phyloP scores from a whole-genome alignment of 1,139 yeast genomes.

The Saccharomyces uvarum region DNA sequence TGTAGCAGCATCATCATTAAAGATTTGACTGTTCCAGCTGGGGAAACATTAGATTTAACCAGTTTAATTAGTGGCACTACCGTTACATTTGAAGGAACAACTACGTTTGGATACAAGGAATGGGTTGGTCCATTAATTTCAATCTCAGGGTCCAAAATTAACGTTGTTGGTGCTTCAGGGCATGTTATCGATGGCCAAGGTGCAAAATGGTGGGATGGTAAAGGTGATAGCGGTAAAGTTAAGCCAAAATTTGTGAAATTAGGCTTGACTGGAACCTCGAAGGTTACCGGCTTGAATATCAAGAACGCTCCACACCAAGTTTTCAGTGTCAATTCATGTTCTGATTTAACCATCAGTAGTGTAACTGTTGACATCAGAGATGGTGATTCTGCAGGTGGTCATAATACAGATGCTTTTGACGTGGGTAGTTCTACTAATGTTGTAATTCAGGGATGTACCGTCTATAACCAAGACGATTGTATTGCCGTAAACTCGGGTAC shows the following conservation, averaged over 20 bases:
- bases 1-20: conserved; percentile 10
- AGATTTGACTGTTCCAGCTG: conserved; percentile 15
- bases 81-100: conserved; percentile 14
- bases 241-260: conserved; percentile 16
- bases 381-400: conserved; percentile 11
- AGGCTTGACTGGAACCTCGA: conserved; percentile 7
- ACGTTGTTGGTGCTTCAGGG: conserved; percentile 12
- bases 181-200: conserved; percentile 14
- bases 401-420: conserved; percentile 17
- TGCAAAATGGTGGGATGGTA: conserved; percentile 15
- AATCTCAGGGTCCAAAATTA: conserved; percentile 11
- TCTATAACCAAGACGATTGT: conserved; percentile 17
- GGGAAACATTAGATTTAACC: conserved; percentile 14
- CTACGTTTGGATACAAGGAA: conserved; percentile 12
- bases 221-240: conserved; percentile 13
- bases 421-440: conserved; percentile 9
- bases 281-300: conserved; percentile 9
- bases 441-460: conserved; percentile 8
- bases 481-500: conserved; percentile 16
- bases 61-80: conserved; percentile 11
- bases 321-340: conserved; percentile 8
- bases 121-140: conserved; percentile 16
- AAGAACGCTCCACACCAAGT: conserved; percentile 13
- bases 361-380: conserved; percentile 11
- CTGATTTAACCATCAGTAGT: conserved; percentile 6